Conservation (phyloP, 805 yeast species). For the Candida argentea region DNA sequence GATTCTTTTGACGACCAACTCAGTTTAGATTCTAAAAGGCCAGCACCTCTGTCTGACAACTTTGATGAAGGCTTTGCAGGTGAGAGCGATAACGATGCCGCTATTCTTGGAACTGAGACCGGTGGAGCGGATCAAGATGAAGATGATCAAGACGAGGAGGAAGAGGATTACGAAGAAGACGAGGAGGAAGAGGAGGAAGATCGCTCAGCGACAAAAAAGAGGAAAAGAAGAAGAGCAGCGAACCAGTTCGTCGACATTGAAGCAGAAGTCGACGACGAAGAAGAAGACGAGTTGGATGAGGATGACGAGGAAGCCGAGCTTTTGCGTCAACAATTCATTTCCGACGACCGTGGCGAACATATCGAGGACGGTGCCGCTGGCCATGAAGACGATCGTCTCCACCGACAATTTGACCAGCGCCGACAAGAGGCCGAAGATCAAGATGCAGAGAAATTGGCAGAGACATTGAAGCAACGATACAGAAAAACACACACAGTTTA, state of each 20-base stretch:
- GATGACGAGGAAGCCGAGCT: conserved; percentile 90
- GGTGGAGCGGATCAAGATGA: conserved; percentile 10
- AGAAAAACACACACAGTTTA: conserved; percentile 79
- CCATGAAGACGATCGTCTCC: conserved; percentile 61
- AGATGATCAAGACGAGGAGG: conserved; percentile 31
- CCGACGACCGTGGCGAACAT: conserved; percentile 50
- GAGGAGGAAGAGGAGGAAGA: conserved; percentile 42
- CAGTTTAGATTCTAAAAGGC: too few relatives aligned
- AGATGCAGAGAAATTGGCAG: conserved; percentile 91
- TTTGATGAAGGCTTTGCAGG: too few relatives aligned
- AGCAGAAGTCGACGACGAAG: conserved; percentile 98
- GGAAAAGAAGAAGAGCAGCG: conserved; percentile 38
- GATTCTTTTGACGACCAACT: too few relatives aligned
- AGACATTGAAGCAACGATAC: conserved; percentile 82
- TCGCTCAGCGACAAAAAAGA: conserved; percentile 37
- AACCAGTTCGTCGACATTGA: conserved; percentile 96
- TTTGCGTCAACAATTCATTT: conserved; percentile 71
- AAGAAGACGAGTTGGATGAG: conserved; percentile 78
- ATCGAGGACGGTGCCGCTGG: conserved; percentile 20
- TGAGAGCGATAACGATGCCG: conserved; percentile 3
- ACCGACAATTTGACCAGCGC: conserved; percentile 83
- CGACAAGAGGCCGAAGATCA: conserved; percentile 82
- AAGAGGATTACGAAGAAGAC: conserved; percentile 39
- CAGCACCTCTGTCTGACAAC: too few relatives aligned
- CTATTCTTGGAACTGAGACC: conserved; percentile 1